phyloP scores from a whole-genome alignment of 495 filamentous ascomycete species.

The Hypoxylon intermedium region DNA sequence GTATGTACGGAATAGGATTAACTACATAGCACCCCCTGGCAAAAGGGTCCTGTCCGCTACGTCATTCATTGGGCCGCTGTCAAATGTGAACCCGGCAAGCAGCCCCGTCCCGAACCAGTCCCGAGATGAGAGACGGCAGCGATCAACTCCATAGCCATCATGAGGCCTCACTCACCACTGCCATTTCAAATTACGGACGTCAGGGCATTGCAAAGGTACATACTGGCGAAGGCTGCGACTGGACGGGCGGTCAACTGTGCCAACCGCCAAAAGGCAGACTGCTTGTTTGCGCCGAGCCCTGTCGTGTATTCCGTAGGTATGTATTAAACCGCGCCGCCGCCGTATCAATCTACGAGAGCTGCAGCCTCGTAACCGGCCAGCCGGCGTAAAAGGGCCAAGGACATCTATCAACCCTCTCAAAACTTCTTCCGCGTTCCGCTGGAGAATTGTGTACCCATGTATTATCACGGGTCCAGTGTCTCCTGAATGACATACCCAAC shows the following conservation, averaged over 20 bases:
- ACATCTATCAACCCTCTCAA: slow-evolving; percentile 29
- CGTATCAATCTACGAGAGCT: slow-evolving; percentile 52
- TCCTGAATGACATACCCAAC: slow-evolving; percentile 16
- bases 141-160: slow-evolving; percentile 17
- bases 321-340: slow-evolving; percentile 44
- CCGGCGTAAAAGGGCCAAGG: slow-evolving; percentile 37
- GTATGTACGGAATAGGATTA: too few relatives aligned
- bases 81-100: slow-evolving; percentile 32
- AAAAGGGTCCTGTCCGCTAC: slow-evolving; percentile 36
- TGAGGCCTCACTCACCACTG: slow-evolving; percentile 17
- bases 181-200: slow-evolving; percentile 48
- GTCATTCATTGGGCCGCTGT: slow-evolving; percentile 37
- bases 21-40: too few relatives aligned
- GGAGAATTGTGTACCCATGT: slow-evolving; percentile 35
- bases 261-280: slow-evolving; percentile 33
- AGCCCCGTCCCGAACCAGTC: slow-evolving; percentile 34
- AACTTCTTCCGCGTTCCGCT: slow-evolving; percentile 5
- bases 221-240: slow-evolving; percentile 48
- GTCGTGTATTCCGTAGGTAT: too few relatives aligned
- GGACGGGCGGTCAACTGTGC: slow-evolving; percentile 41
- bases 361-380: slow-evolving; percentile 51
- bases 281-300: slow-evolving; percentile 40
- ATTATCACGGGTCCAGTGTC: slow-evolving; percentile 16
- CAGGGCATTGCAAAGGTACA: slow-evolving; percentile 50
- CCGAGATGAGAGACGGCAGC: slow-evolving; percentile 20